phyloP scores from a whole-genome alignment of 78 protist species.

The Dictyostelium citrinum region DNA sequence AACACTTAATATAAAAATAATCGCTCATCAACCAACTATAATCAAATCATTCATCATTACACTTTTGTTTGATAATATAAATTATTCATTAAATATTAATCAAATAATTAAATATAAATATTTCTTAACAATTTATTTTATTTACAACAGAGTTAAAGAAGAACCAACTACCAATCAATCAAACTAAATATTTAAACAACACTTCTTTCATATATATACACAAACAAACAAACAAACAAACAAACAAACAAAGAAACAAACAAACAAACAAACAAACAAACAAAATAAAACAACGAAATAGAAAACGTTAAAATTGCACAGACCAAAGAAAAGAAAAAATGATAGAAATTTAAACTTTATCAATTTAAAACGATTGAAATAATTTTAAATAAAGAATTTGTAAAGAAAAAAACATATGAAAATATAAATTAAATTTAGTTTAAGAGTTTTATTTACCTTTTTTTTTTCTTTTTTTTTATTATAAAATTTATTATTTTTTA shows the following conservation, averaged over 20 bases:
- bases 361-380: background rate
- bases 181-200: background rate
- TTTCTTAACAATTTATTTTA: background rate
- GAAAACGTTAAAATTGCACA: background rate
- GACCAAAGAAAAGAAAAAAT: background rate
- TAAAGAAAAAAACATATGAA: background rate
- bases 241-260: too few relatives aligned
- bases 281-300: background rate
- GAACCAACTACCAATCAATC: background rate
- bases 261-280: background rate
- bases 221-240: background rate
- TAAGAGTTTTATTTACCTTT: too few relatives aligned
- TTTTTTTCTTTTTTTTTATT: background rate
- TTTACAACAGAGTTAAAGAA: background rate
- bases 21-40: too few relatives aligned
- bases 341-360: background rate
- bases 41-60: too few relatives aligned
- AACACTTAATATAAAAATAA: too few relatives aligned
- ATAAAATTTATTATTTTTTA: background rate
- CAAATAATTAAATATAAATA: too few relatives aligned
- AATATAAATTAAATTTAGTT: background rate
- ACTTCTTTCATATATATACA: background rate
- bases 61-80: too few relatives aligned
- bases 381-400: background rate
- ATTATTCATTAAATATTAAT: too few relatives aligned